Conservation (phyloP, 805 yeast genomes). For the Kluyveromyces lactis region DNA sequence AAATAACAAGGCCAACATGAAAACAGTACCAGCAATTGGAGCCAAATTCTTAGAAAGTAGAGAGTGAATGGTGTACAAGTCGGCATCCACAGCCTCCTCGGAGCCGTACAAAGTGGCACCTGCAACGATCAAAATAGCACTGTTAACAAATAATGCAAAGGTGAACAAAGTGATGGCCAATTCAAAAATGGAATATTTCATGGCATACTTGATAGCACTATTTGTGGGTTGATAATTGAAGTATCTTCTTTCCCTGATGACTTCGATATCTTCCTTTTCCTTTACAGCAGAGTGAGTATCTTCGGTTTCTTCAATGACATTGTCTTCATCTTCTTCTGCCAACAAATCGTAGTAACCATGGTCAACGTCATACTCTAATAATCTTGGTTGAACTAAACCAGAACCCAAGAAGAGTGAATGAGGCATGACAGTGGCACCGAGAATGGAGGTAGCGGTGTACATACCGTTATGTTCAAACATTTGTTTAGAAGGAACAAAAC, state of each 20-base stretch:
- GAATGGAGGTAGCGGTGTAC: conserved; percentile 67
- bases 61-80: conserved; percentile 66
- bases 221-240: conserved; percentile 59
- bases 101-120: conserved; percentile 70
- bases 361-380: conserved; percentile 62
- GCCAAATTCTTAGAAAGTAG: conserved; percentile 55
- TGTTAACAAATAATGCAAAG: conserved; percentile 78
- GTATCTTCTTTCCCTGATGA: conserved; percentile 32
- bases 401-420: conserved; percentile 81
- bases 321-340: conserved; percentile 9
- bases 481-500: conserved; percentile 54
- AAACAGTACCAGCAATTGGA: conserved; percentile 71
- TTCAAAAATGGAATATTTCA: conserved; percentile 67
- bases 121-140: conserved; percentile 73
- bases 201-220: conserved; percentile 63
- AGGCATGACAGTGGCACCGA: conserved; percentile 95
- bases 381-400: conserved; percentile 77
- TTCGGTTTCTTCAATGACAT: neutral
- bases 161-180: conserved; percentile 62
- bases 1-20: conserved; percentile 74
- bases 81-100: conserved; percentile 70
- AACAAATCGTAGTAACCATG: conserved; percentile 38
- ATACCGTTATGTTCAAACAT: conserved; percentile 54
- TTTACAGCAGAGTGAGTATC: conserved; percentile 2
- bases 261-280: conserved; percentile 14